phyloP scores from a whole-genome alignment of 208 protist species.

The Acanthamoeba triangularis region DNA sequence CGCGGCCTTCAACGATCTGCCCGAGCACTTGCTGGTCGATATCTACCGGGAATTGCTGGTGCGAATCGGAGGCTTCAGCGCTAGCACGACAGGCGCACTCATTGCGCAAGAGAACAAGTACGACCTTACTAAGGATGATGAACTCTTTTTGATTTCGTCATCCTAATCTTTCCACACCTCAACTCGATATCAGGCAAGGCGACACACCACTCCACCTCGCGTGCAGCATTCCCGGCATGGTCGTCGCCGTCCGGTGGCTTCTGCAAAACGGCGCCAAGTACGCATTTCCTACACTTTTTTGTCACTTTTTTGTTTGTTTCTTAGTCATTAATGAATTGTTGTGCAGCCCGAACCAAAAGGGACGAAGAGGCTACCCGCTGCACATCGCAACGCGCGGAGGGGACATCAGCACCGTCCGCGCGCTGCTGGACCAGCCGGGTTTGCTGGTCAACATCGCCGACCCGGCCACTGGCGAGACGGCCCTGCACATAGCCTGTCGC shows the following conservation, averaged over 20 bases:
- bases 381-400: not conserved
- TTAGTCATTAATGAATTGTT: too few species aligned
- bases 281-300: not conserved
- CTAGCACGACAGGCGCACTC: not conserved
- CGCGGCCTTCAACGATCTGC: not conserved
- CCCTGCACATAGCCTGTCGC: not conserved
- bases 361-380: not conserved
- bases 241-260: constrained; percentile 27
- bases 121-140: not conserved
- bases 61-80: not conserved
- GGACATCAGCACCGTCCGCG: constrained; percentile 20
- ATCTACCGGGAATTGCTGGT: constrained; percentile 19
- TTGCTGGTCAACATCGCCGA: not conserved
- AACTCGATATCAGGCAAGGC: not conserved
- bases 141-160: too few species aligned
- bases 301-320: too few species aligned
- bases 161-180: not conserved
- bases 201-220: not conserved
- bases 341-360: not conserved
- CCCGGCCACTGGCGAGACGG: not conserved
- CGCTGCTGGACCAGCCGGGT: constrained; percentile 23
- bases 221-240: constrained; percentile 29
- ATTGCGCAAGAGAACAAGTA: not conserved
- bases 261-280: constrained; percentile 12
- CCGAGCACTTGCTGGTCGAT: not conserved